A percentile compares a stretch with the other conserved stretches of the same genome.
These are phyloP conservation scores for Priceomyces melissophilus DNA, from an alignment of 805 yeast genomes.

Conservation along the genomic window DNA sequence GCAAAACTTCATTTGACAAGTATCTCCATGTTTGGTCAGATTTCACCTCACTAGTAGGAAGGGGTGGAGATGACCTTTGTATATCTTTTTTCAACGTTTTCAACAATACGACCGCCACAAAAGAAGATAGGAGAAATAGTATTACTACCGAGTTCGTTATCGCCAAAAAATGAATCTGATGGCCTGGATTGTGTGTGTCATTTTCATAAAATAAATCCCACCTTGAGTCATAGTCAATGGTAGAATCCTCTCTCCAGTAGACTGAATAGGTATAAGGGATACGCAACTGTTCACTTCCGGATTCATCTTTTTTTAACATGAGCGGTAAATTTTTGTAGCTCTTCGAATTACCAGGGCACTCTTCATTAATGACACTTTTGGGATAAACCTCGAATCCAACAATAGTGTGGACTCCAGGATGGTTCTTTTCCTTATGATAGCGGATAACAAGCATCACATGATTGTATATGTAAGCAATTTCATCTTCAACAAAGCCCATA, in stretches of 20 bases:
- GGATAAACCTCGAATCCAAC: conserved; percentile 93
- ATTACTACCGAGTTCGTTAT: conserved; percentile 68
- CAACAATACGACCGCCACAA: conserved; percentile 63
- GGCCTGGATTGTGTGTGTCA: conserved; percentile 41
- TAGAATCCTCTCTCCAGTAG: conserved; percentile 80
- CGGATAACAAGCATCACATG: conserved; percentile 80
- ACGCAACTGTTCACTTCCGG: conserved; percentile 26
- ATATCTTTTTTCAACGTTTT: conserved; percentile 53
- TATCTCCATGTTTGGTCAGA: conserved; percentile 47
- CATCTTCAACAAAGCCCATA: conserved; percentile 64
- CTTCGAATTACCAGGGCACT: conserved; percentile 73
- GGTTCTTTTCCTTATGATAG: conserved; percentile 49
- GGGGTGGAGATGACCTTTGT: conserved; percentile 16
- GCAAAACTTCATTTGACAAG: conserved; percentile 51
- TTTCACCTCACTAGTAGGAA: conserved; percentile 12
- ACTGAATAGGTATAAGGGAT: conserved; percentile 84
- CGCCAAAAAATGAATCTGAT: conserved; percentile 73
- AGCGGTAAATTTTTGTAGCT: conserved; percentile 57
- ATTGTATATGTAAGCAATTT: conserved; percentile 60
- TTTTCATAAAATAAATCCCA: conserved; percentile 70
- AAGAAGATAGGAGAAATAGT: conserved; percentile 54
- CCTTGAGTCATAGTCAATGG: conserved; percentile 61
- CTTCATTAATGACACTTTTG: conserved; percentile 61
- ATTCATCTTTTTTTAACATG: conserved; percentile 30
- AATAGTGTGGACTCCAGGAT: conserved; percentile 47